A percentile compares a stretch with the other conserved stretches of the same genome.
Evolutionary conservation across 192 early-diverging fungal genomes (phyloP).

Genomic region (Backusella liffmaniae): DNA sequence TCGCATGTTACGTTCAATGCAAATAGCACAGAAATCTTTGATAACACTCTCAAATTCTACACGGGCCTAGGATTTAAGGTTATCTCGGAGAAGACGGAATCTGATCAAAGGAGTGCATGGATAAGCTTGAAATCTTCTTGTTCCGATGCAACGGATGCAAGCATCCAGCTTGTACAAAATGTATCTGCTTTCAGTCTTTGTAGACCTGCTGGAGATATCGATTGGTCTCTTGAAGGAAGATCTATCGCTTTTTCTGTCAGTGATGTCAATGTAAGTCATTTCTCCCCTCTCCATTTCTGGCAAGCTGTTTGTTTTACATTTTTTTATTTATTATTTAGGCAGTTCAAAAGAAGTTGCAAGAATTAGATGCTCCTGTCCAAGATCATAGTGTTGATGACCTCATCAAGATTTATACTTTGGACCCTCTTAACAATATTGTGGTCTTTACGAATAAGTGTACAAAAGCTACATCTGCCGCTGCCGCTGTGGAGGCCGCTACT

Average conservation of each 20-base stretch:
- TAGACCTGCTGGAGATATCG: slow-evolving; percentile 3
- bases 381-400: slow-evolving; percentile 2
- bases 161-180: slow-evolving; percentile 7
- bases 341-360: slow-evolving; percentile 33
- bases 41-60: neutral
- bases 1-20: slow-evolving; percentile 3
- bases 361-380: slow-evolving; percentile 42
- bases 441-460: slow-evolving; percentile 56
- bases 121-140: neutral
- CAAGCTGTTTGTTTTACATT: neutral
- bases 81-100: neutral
- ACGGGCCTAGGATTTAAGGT: neutral
- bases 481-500: slow-evolving; percentile 10
- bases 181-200: neutral
- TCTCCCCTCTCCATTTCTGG: too few relatives aligned
- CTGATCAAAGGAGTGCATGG: slow-evolving; percentile 2
- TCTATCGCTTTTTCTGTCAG: slow-evolving; percentile 5
- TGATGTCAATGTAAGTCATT: slow-evolving; percentile 13
- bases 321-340: slow-evolving; percentile 17
- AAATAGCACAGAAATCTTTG: neutral
- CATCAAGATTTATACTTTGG: slow-evolving; percentile 52
- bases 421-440: slow-evolving; percentile 83
- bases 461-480: neutral
- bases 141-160: neutral
- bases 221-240: slow-evolving; percentile 15